A percentile compares a stretch with the other conserved stretches of the same genome.
These are phyloP conservation scores for Cercospora zeina DNA, from an alignment of 2,329 filamentous ascomycete genomes.

Conservation along the genomic window DNA sequence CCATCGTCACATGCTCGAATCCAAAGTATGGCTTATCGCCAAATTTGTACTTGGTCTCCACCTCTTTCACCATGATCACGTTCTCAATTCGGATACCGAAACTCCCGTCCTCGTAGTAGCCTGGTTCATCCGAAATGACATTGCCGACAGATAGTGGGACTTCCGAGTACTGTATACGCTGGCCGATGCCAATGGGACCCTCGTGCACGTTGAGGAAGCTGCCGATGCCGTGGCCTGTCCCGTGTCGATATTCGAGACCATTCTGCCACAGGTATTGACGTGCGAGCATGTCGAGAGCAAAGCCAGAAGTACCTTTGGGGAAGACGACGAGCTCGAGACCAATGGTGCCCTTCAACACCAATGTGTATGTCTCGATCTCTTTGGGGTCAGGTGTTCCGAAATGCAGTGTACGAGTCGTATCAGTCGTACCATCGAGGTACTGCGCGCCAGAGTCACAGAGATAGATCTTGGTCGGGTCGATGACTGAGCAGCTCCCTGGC, in stretches of 20 bases:
- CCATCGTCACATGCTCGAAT: conserved; percentile 97
- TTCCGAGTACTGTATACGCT: conserved; percentile 85
- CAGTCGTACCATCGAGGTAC: conserved; percentile 91
- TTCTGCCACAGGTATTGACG: conserved; percentile 91
- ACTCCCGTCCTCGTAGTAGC: conserved; percentile 92
- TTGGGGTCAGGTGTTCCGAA: conserved; percentile 81
- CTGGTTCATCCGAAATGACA: conserved; percentile 90
- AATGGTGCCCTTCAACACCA: conserved; percentile 83
- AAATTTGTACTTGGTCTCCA: conserved; percentile 82
- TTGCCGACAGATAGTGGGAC: conserved; percentile 88
- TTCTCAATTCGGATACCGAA: conserved; percentile 98
- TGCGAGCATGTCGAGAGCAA: conserved; percentile 83
- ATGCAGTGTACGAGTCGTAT: conserved; percentile 90
- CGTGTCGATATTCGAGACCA: conserved; percentile 92
- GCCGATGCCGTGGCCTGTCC: conserved; percentile 92
- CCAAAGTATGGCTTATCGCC: conserved; percentile 92
- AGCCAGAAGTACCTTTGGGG: conserved; percentile 92
- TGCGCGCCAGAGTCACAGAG: conserved; percentile 98
- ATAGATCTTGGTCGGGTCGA: conserved; percentile 84
- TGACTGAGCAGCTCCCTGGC: conserved; percentile 73
- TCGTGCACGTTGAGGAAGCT: conserved; percentile 97
- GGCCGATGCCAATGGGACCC: conserved; percentile 94
- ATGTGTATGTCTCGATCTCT: conserved; percentile 85
- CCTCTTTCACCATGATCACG: conserved; percentile 84
- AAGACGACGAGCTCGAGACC: conserved; percentile 83